Base-by-base conservation (phyloP, 2,329 filamentous ascomycete species). In the Thermomyces lanuginosus region DNA sequence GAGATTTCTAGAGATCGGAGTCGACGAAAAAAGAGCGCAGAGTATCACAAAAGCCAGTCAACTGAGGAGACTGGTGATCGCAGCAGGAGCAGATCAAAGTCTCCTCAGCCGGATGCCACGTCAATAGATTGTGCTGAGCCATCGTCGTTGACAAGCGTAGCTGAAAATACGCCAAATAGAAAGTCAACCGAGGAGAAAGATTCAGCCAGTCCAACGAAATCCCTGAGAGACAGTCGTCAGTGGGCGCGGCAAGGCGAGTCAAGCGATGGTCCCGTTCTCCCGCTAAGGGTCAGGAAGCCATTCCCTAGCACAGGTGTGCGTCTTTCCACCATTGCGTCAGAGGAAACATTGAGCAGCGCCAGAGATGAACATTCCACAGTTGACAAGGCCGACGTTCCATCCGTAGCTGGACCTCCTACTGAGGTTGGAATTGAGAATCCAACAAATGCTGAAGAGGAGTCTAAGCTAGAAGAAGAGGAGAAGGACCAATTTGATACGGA, bases 301-400 rank as follows among this genome's bases (percentile, higher is more conserved):
- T 63, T 65, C 36, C 65, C 67, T 3, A 60, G 56, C 7, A 64
- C 60, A 15, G 64, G 65, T n/a, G 56, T 39, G 37, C 55, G 56
- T 32, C 51, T 72, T 2, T 69, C 68, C 5, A 71, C 68, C 1
- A 71, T 72, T 33, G 63, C 56, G 5, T 72, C 69, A 4, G 60
- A 63, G 8, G 65, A 71, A 22, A 66, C 64, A 1, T 50, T 66
- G 31, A 53, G 48, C 16, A 55, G 48, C 13, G 53, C 53, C 13
- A 29, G 36, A 4, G 40, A 30, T 6, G 41, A 45, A 32, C 38
- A 16, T 25, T 37, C 2, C 26, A 38, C 22, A 33, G 27, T 16
- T 18, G 30, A 8, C 24, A 27, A 19, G 30, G 33, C n/a, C 40
- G 43, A 21, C 33, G 41, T 19, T 36, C 32, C n/a, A 41, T 46